phyloP scores from a whole-genome alignment of 2,329 filamentous ascomycete species.

The Monilinia fructicola region DNA sequence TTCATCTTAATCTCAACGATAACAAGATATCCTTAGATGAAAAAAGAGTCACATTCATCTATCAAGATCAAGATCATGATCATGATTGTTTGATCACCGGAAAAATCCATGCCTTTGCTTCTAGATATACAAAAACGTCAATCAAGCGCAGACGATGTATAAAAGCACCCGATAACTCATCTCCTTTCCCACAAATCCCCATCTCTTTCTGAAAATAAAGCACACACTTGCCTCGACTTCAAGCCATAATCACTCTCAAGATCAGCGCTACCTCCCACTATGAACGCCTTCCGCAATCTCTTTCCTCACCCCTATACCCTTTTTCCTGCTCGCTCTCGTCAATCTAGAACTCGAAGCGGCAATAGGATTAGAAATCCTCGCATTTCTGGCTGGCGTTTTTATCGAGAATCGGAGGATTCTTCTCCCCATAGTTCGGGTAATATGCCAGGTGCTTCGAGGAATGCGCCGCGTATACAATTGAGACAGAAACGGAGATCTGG shows the following conservation, averaged over 20 bases:
- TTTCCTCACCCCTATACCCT: background rate
- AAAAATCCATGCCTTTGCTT: background rate
- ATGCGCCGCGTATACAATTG: too few relatives aligned
- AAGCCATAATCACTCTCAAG: background rate
- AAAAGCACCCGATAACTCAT: background rate
- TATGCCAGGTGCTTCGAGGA: too few relatives aligned
- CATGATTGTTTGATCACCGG: background rate
- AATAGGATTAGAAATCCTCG: background rate
- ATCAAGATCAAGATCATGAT: too few relatives aligned
- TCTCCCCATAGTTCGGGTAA: too few relatives aligned
- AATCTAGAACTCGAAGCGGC: background rate
- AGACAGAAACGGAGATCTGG: too few relatives aligned
- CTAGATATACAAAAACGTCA: too few relatives aligned
- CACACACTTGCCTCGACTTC: too few relatives aligned
- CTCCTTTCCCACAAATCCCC: background rate
- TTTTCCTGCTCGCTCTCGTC: background rate
- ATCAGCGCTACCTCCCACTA: background rate
- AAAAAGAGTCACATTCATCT: too few relatives aligned
- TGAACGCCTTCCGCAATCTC: background rate
- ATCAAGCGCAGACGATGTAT: background rate
- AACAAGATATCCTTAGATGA: too few relatives aligned
- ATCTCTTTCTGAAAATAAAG: too few relatives aligned
- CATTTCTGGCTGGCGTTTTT: background rate
- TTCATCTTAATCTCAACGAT: background rate
- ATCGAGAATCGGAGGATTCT: background rate